Evolutionary conservation across 2,329 filamentous ascomycete species (phyloP).

Genomic region (Fusarium brachygibbosum): DNA sequence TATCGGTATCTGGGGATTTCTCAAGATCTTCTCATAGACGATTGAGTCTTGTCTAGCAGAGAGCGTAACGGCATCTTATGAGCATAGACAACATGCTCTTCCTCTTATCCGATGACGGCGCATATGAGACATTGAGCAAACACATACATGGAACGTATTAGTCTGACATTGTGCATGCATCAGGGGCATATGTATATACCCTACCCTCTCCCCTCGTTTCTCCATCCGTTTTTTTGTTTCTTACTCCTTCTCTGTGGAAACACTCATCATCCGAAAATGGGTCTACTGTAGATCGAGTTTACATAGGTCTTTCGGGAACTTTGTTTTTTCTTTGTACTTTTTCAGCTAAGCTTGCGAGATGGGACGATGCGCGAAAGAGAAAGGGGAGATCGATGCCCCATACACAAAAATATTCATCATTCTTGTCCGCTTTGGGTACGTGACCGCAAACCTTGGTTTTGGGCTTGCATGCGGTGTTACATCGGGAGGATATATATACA

Average conservation of each 20-base stretch:
- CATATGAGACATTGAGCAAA: slow-evolving; percentile 32
- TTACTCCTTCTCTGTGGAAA: slow-evolving; percentile 29
- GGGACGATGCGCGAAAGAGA: slow-evolving; percentile 17
- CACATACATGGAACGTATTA: slow-evolving; percentile 25
- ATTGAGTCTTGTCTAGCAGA: not conserved
- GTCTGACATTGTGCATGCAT: slow-evolving; percentile 37
- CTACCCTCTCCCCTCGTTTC: slow-evolving; percentile 13
- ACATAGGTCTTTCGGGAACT: slow-evolving; percentile 14
- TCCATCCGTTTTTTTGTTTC: slow-evolving; percentile 27
- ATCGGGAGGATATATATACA: slow-evolving; percentile 38
- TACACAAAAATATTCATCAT: not conserved
- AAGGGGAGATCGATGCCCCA: slow-evolving; percentile 5
- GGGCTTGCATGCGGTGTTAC: slow-evolving; percentile 45
- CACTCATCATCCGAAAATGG: slow-evolving; percentile 20
- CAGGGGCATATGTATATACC: slow-evolving; percentile 22
- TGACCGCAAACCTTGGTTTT: slow-evolving; percentile 41
- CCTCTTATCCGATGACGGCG: slow-evolving; percentile 3
- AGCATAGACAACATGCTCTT: not conserved
- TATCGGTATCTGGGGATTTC: slow-evolving; percentile 88
- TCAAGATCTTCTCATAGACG: slow-evolving; percentile 82
- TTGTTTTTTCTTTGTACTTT: slow-evolving; percentile 44
- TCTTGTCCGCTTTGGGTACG: slow-evolving; percentile 32
- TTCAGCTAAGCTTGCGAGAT: slow-evolving; percentile 36
- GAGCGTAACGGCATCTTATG: slow-evolving; percentile 7
- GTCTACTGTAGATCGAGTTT: slow-evolving; percentile 24